These are phyloP conservation scores for Sarcocystis neurona DNA, from an alignment of 169 alveolate genomes.

Conservation along the genomic window DNA sequence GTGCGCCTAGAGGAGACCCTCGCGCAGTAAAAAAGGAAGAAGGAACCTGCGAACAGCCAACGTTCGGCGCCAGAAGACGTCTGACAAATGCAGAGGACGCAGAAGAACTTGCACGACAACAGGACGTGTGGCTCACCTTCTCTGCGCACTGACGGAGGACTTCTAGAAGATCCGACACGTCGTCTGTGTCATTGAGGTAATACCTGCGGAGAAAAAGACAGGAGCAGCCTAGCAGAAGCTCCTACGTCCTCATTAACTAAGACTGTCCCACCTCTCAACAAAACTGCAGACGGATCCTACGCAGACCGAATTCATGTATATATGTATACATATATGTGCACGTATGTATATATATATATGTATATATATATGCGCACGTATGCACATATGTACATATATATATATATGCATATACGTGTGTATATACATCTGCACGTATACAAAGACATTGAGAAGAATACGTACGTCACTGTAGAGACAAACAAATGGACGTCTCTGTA, in stretches of 20 bases:
- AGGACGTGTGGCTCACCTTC: conserved; percentile 2
- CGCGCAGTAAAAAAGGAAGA: neutral
- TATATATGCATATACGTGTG: too few relatives aligned
- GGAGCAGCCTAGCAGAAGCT: neutral
- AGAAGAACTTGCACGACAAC: neutral
- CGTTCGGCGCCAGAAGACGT: neutral
- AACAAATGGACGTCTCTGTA: too few relatives aligned
- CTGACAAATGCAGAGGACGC: neutral
- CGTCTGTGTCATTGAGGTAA: conserved; percentile 45
- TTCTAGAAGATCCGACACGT: conserved; percentile 51
- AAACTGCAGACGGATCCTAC: neutral
- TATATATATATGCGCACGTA: neutral
- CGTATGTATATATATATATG: neutral
- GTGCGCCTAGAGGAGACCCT: neutral
- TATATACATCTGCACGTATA: too few relatives aligned
- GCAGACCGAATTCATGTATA: neutral
- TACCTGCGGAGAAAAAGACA: neutral
- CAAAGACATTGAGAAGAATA: too few relatives aligned
- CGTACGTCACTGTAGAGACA: too few relatives aligned
- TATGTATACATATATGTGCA: neutral
- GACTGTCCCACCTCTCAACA: too few relatives aligned
- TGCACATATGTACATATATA: neutral
- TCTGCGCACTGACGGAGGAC: conserved; percentile 9
- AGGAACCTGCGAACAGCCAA: neutral
- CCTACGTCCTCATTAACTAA: neutral